Percentiles rank a stretch among this genome's conserved stretches.
Evolutionary conservation across 345 rosid genomes (phyloP).

Genomic region (Rhodamnia rubescens): DNA sequence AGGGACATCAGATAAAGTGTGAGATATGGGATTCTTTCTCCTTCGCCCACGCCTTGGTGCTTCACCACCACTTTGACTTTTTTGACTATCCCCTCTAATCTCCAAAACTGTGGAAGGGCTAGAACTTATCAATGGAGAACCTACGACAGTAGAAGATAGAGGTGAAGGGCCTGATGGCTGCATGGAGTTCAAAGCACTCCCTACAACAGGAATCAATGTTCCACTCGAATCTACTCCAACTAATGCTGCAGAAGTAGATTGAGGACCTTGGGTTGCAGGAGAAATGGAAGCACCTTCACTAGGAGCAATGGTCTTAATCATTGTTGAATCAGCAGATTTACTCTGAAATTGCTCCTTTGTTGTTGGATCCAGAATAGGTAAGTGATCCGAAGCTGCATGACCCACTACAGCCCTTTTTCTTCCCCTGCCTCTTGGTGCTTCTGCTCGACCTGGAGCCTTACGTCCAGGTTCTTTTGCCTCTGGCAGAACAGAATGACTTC

Average conservation of each 20-base stretch:
- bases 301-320: constrained; percentile 3
- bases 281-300: constrained; percentile 14
- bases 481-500: constrained; percentile 3
- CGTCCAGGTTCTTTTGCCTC: constrained; percentile 33
- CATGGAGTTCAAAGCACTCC: constrained; percentile 18
- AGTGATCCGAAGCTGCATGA: constrained; percentile 11
- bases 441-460: constrained; percentile 20
- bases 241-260: constrained; percentile 10
- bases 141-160: constrained; percentile 10
- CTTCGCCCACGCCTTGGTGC: constrained; percentile 28
- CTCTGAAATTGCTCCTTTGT: constrained; percentile 16
- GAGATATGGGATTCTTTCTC: constrained; percentile 20
- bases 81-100: constrained; percentile 34
- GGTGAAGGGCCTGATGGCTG: constrained; percentile 7
- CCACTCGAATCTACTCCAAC: constrained; percentile 13
- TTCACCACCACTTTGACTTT: constrained; percentile 20
- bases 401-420: constrained; percentile 20
- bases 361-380: constrained; percentile 9
- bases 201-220: constrained; percentile 13
- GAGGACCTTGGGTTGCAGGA: constrained; percentile 4
- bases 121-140: constrained; percentile 2
- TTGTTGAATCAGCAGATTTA: constrained; percentile 13
- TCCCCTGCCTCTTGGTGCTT: constrained; percentile 30
- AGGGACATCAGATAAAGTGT: constrained; percentile 13
- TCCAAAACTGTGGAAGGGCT: constrained; percentile 7